A percentile compares a stretch with the other conserved stretches of the same genome.
These are phyloP conservation scores for Xylariales sp. DNA, from an alignment of 2,329 filamentous ascomycete species.

Conservation along the genomic window DNA sequence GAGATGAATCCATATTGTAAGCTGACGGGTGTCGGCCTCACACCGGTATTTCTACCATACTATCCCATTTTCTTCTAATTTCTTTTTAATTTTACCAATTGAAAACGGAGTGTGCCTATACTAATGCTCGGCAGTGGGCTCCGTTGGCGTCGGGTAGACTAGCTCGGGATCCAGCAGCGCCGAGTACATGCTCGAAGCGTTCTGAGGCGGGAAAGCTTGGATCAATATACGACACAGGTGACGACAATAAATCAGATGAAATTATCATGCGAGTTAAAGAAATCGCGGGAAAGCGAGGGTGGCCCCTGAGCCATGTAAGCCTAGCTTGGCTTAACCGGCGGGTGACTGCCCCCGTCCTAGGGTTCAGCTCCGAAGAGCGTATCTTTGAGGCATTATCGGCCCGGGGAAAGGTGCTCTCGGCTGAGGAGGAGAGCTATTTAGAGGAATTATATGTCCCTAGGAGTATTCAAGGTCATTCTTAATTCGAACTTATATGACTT, in stretches of 20 bases:
- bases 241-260: slow-evolving; percentile 1
- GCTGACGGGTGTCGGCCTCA: slow-evolving; percentile 48
- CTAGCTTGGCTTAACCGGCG: slow-evolving; percentile 17
- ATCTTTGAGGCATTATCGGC: slow-evolving; percentile 21
- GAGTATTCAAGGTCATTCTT: slow-evolving; percentile 19
- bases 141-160: slow-evolving; percentile 21
- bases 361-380: slow-evolving; percentile 23
- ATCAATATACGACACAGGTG: slow-evolving; percentile 18
- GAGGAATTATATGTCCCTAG: slow-evolving; percentile 24
- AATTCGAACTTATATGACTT: not conserved
- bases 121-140: slow-evolving; percentile 18
- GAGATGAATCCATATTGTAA: slow-evolving; percentile 55
- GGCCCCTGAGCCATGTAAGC: slow-evolving; percentile 22
- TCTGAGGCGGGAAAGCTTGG: not conserved
- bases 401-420: slow-evolving; percentile 16
- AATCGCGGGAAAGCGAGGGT: slow-evolving; percentile 10
- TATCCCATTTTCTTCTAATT: not conserved
- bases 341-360: slow-evolving; percentile 13
- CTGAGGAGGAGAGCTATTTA: slow-evolving; percentile 23
- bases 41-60: slow-evolving; percentile 11
- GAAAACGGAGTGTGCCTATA: not conserved
- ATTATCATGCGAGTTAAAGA: slow-evolving; percentile 20
- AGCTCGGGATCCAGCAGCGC: slow-evolving; percentile 9
- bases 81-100: not conserved
- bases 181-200: slow-evolving; percentile 1